Percentiles rank a stretch among this genome's conserved stretches.
phyloP scores from a whole-genome alignment of 2,329 filamentous ascomycete species.

The Colletotrichum cordylinicola region DNA sequence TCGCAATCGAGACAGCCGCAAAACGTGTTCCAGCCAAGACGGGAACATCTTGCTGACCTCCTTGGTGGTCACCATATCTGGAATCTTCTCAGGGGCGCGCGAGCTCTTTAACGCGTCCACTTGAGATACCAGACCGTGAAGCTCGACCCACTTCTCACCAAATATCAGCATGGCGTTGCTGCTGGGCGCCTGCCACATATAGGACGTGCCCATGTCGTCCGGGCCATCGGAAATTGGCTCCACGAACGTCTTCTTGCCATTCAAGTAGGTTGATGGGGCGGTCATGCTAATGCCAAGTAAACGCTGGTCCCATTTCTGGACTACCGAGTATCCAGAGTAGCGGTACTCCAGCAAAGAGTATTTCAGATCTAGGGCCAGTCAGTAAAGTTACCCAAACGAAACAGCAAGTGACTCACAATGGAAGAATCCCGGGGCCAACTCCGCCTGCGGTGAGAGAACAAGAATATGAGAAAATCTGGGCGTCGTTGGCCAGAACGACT shows the following conservation, averaged over 20 bases:
- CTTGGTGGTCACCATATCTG: slow-evolving; percentile 55
- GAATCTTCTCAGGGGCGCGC: slow-evolving; percentile 32
- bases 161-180: slow-evolving; percentile 84
- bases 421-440: slow-evolving; percentile 82
- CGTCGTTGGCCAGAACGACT: slow-evolving; percentile 83
- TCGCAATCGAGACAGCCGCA: slow-evolving; percentile 77
- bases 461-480: slow-evolving; percentile 75
- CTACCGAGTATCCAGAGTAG: slow-evolving; percentile 62
- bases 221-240: slow-evolving; percentile 44
- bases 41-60: slow-evolving; percentile 72
- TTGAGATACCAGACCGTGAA: slow-evolving; percentile 79
- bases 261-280: slow-evolving; percentile 68
- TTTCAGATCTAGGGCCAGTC: slow-evolving; percentile 63
- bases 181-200: slow-evolving; percentile 85
- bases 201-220: slow-evolving; percentile 53
- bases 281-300: slow-evolving; percentile 84
- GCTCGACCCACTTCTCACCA: slow-evolving; percentile 84
- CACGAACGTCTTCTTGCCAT: slow-evolving; percentile 62
- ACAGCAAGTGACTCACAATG: slow-evolving; percentile 61
- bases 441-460: slow-evolving; percentile 81
- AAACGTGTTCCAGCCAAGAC: slow-evolving; percentile 78
- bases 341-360: slow-evolving; percentile 79
- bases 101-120: slow-evolving; percentile 54
- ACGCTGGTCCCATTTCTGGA: slow-evolving; percentile 52
- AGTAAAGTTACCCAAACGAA: background rate